Evolutionary conservation across 1,139 yeast genomes (phyloP).

Genomic region (Blastobotrys buckinghamii): DNA sequence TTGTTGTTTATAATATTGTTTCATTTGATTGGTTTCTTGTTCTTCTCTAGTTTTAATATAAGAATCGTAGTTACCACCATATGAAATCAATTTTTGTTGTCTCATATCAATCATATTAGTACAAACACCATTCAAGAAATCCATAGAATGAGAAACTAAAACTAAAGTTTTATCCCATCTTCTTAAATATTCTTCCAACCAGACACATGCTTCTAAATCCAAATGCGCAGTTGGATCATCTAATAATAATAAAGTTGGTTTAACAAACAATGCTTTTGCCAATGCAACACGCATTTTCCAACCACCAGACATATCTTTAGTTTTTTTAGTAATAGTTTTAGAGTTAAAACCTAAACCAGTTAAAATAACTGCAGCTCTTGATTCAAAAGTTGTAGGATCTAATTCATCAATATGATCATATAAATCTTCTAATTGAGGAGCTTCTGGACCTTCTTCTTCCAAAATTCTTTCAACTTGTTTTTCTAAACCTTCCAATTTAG

Average conservation of each 20-base stretch:
- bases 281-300: constrained; percentile 93
- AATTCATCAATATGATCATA: constrained; percentile 93
- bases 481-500: constrained; percentile 85
- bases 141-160: constrained; percentile 96
- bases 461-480: constrained; percentile 85
- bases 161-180: constrained; percentile 90
- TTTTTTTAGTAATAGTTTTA: constrained; percentile 76
- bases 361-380: constrained; percentile 91
- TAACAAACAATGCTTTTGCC: constrained; percentile 53
- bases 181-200: constrained; percentile 98
- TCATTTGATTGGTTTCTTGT: constrained; percentile 96
- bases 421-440: constrained; percentile 74
- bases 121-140: constrained; percentile 98
- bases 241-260: constrained; percentile 25
- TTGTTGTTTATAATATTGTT: constrained; percentile 94
- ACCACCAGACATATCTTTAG: constrained; percentile 99
- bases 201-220: constrained; percentile 98
- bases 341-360: constrained; percentile 96
- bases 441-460: constrained; percentile 91
- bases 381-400: constrained; percentile 95
- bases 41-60: constrained; percentile 92
- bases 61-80: constrained; percentile 99
- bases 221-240: constrained; percentile 99
- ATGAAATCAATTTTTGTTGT: constrained; percentile 58
- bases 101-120: constrained; percentile 98